Conservation (phyloP, 2,329 filamentous ascomycete genomes). For the Ilyonectria mors-panacis region DNA sequence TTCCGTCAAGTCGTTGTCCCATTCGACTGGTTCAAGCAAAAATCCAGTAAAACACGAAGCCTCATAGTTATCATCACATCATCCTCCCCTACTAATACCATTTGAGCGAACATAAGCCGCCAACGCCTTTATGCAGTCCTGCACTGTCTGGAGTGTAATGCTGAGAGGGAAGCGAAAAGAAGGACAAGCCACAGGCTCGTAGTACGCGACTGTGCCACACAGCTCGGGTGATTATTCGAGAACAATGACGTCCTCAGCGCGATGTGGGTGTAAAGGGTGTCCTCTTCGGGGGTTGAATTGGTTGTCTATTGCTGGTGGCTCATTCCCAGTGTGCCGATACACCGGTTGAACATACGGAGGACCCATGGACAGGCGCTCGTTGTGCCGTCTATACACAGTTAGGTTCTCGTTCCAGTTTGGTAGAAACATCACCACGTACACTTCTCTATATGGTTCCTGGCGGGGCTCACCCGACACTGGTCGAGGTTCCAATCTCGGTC, state of each 20-base stretch:
- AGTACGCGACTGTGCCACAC: not conserved
- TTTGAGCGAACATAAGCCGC: conserved; percentile 30
- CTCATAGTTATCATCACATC: conserved; percentile 22
- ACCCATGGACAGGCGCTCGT: conserved; percentile 23
- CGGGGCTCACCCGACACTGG: conserved; percentile 30
- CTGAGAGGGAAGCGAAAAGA: conserved; percentile 1
- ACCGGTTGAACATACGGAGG: conserved; percentile 33
- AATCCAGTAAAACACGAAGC: conserved; percentile 15
- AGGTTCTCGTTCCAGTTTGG: conserved; percentile 25
- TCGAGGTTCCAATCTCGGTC: conserved; percentile 31
- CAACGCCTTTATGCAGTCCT: conserved; percentile 32
- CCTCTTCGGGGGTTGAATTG: conserved; percentile 36
- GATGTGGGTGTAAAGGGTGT: conserved; percentile 40
- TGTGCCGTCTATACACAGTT: conserved; percentile 36
- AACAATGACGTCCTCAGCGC: conserved; percentile 50
- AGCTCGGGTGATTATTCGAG: conserved; percentile 46
- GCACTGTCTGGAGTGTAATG: conserved; percentile 17
- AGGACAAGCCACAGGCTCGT: not conserved
- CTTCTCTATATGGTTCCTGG: conserved; percentile 41
- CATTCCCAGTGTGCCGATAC: conserved; percentile 37
- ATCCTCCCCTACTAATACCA: conserved; percentile 24
- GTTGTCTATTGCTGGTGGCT: conserved; percentile 29
- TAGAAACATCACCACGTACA: conserved; percentile 42
- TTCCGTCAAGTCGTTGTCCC: conserved; percentile 34
- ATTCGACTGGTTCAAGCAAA: conserved; percentile 18